Base-by-base conservation (phyloP, 140 eudicot species). In the Cichorium intybus region DNA sequence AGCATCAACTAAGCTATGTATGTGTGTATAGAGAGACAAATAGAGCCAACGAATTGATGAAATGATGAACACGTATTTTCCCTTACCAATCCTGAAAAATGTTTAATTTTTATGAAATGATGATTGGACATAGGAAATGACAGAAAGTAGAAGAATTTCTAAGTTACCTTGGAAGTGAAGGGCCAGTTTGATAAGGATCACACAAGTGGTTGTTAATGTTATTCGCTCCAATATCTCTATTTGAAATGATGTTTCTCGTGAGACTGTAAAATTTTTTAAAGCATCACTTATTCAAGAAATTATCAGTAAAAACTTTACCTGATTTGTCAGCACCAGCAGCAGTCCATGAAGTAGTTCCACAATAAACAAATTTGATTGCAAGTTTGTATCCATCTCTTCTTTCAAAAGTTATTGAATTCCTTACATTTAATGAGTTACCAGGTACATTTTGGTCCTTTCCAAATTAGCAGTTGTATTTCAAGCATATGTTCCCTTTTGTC, bases 401-500 rank as follows among this genome's bases (percentile, higher is more conserved):
- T 58, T 58, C 66, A 61, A 10, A 10, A 14, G 69, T 60, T 71
- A 55, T 51, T 10, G 76, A 71, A 62, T 46, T 58, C 64, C 51
- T 27, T 24, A 66, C 49, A 49, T 39, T 64, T 48, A 48, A 31
- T 43, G 41, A 63, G 49, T 62, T 56, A 28, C 47, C 33, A 12
- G 26, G 33, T 48, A 39, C 69, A 58, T 55, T 71, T 54, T 60
- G 75, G 27, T 62, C 74, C 57, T 66, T 71, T 43, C 28, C 45
- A 41, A 70, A 26, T 64, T n/a, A n/a, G n/a, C n/a, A n/a, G n/a
- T n/a, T n/a, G 82, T 68, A 66, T 79, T 62, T 84, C 86, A 57
- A 88, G 88, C 95, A 88, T 60, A 23, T 73, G 78, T 74, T 88
- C 97, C 60, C 80, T 81, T 41, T 88, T 81, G 41, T 81, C 80